Evolutionary conservation across 371 early-diverging fungal species (phyloP), one percentile per base, ranked within the genome.

Genomic region (Mortierella sp.): DNA sequence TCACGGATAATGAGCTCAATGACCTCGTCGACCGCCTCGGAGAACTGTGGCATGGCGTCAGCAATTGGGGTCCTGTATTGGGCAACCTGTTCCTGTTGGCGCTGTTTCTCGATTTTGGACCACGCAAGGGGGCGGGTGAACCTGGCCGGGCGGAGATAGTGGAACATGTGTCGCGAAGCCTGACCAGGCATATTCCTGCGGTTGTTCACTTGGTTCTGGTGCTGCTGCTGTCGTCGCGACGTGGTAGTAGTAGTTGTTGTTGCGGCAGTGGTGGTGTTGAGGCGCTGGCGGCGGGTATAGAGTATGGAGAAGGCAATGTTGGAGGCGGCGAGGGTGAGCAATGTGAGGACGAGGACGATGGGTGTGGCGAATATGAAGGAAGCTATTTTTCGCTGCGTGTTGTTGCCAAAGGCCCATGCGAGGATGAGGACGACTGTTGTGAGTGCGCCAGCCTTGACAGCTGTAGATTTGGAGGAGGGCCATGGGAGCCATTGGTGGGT

Each of bases 1-100:
- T 91, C 92, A 37, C 91, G 88, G 10, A 91, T 66, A 26, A 90
- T 77, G 41, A 86, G 82, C 26, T 85, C 77, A 7, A 90, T 66
- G 5, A 91, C 70, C 9, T 74, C 70, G 34, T 90, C 87, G 22
- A 90, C 78, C 8, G 87, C 85, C n/a, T 85, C 83, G 0, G 88
- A 85, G 64, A 89, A 78, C 14, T 86, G 86, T 29, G 74, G 75
- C 80, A 80, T 80, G 26, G 70, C 69, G 47, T 80, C 77, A 4
- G 76, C 77, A 26, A 85, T 80, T 7, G 85, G 80, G 1, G 44
- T 61, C 53, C 80, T 71, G 64, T 79, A 80, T 44, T 77, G 71
- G 45, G 77, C 80, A 10, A 71, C 77, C 48, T 85, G 80, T 53
- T 85, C 85, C 64, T 79, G 77, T 10, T 67, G 73, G 9, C 85